Conservation (phyloP, 1,284 basidiomycete genomes). For the Inonotus obliquus region DNA sequence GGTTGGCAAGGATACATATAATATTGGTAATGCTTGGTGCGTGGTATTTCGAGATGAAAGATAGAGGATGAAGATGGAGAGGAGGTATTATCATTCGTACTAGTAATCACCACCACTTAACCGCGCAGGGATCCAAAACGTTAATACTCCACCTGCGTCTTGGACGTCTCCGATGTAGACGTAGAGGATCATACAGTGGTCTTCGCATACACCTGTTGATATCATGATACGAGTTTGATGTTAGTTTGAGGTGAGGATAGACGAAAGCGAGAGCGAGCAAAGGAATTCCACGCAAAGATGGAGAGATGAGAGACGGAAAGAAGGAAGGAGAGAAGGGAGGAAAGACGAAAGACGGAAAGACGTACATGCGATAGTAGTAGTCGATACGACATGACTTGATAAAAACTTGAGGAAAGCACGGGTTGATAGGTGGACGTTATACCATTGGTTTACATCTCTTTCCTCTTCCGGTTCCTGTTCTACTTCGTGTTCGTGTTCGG, state of each 20-base stretch:
- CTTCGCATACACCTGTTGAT: constrained; percentile 77
- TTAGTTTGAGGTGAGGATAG: too few species aligned
- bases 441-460: constrained; percentile 52
- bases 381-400: constrained; percentile 79
- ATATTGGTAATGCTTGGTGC: too few species aligned
- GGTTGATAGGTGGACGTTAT: constrained; percentile 65
- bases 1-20: too few species aligned
- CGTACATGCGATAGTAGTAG: constrained; percentile 82
- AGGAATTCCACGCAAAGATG: background rate
- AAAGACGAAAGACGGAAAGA: constrained; percentile 16
- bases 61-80: background rate
- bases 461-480: constrained; percentile 26
- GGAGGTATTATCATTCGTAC: background rate
- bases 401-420: constrained; percentile 82
- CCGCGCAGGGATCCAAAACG: constrained; percentile 77
- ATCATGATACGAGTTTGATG: too few species aligned
- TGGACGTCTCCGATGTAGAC: constrained; percentile 85
- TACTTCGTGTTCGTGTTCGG: background rate
- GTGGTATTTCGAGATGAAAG: background rate
- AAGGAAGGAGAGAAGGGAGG: background rate
- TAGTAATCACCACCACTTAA: constrained; percentile 15
- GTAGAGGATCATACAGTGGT: constrained; percentile 84
- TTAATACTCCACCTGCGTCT: constrained; percentile 81
- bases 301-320: background rate
- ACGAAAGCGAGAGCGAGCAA: too few species aligned